A percentile compares a stretch with the other conserved stretches of the same genome.
These are phyloP conservation scores for Parathielavia appendiculata DNA, from an alignment of 495 filamentous ascomycete species.

Conservation along the genomic window DNA sequence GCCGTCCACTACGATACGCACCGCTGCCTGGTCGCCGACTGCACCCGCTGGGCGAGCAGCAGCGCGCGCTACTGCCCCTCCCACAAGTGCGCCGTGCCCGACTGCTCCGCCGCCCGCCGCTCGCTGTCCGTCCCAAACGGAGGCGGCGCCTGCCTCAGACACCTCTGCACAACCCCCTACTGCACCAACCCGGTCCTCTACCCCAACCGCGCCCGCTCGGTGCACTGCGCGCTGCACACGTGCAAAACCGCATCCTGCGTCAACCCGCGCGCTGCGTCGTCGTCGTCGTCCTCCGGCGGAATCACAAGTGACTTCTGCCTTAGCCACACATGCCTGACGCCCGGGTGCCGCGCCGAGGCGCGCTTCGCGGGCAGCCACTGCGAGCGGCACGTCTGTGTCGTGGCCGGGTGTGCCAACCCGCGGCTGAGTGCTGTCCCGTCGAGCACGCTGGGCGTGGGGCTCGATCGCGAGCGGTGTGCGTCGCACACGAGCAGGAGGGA, in stretches of 20 bases:
- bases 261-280: background rate
- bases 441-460: background rate
- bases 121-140: background rate
- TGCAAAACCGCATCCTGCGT: conserved; percentile 5
- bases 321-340: conserved; percentile 5
- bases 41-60: conserved; percentile 8
- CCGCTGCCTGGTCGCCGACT: conserved; percentile 8
- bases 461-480: conserved; percentile 7
- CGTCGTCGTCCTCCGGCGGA: no score
- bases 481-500: background rate
- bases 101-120: background rate
- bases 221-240: conserved; percentile 3
- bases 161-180: background rate
- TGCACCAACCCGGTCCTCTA: background rate
- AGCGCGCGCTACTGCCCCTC: conserved; percentile 9
- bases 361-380: conserved; percentile 8
- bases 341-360: conserved; percentile 5
- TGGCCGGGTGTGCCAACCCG: conserved; percentile 4
- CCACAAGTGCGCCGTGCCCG: conserved; percentile 12
- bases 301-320: conserved; percentile 15
- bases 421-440: background rate
- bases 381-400: conserved; percentile 14
- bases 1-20: conserved; percentile 17
- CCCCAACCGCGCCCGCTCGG: background rate
- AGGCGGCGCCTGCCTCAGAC: background rate